Evolutionary conservation across 1,284 basidiomycete species (phyloP).

Genomic region (Rhodotorula glutinis): DNA sequence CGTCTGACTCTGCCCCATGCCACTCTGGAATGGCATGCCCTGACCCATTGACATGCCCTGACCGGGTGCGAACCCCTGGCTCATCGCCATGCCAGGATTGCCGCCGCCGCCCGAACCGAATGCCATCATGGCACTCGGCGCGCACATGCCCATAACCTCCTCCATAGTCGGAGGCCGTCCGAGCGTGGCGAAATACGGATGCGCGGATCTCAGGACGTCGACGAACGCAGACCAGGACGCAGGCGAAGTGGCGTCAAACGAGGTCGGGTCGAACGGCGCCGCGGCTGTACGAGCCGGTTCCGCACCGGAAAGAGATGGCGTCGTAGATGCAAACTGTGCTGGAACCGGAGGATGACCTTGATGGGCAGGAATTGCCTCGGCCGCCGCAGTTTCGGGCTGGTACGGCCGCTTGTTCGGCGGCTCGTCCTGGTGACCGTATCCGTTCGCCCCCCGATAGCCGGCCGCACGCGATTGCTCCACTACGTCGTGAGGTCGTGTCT

Average conservation of each 20-base stretch:
- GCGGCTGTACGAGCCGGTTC: slow-evolving; percentile 28
- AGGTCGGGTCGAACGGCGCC: slow-evolving; percentile 58
- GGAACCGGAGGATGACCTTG: too few relatives aligned
- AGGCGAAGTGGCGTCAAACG: slow-evolving; percentile 66
- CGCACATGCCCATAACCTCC: slow-evolving; percentile 9
- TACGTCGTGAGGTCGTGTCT: slow-evolving; percentile 8
- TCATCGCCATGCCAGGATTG: neutral
- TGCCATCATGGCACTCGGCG: slow-evolving; percentile 19
- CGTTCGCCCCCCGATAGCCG: too few relatives aligned
- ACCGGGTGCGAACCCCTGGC: neutral
- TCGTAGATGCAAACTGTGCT: too few relatives aligned
- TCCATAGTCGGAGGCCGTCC: slow-evolving; percentile 10
- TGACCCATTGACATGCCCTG: neutral
- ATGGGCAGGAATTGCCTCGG: neutral
- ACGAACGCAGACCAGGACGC: slow-evolving; percentile 58
- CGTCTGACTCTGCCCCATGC: too few relatives aligned
- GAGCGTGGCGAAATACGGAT: slow-evolving; percentile 18
- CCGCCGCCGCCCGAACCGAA: neutral
- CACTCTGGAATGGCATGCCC: too few relatives aligned
- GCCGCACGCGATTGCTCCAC: neutral
- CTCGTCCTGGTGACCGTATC: neutral
- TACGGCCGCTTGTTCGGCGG: slow-evolving; percentile 13
- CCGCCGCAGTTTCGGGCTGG: neutral
- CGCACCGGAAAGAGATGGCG: neutral
- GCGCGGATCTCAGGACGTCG: neutral